These are phyloP conservation scores for Ambrosia hybrid DNA, from an alignment of 140 eudicot species.

Conservation along the genomic window DNA sequence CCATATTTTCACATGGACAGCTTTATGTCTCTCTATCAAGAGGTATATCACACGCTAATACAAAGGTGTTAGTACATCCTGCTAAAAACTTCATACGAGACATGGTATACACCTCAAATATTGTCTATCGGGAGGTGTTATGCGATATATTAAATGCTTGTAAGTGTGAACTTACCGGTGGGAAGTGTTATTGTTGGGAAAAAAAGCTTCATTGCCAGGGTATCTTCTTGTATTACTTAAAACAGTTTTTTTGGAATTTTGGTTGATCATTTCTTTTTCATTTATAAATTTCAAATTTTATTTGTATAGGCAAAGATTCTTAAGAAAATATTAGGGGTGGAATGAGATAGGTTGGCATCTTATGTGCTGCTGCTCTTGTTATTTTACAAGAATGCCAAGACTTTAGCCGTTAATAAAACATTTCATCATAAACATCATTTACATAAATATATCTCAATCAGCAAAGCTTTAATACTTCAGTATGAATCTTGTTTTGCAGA, in stretches of 20 bases:
- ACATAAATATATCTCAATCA: neutral
- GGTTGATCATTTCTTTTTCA: neutral
- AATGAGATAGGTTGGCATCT: slow-evolving; percentile 91
- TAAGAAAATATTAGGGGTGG: slow-evolving; percentile 93
- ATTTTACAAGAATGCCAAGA: slow-evolving; percentile 76
- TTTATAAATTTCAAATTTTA: neutral
- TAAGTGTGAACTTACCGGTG: slow-evolving; percentile 38
- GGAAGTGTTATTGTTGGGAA: slow-evolving; percentile 87
- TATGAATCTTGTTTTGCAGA: slow-evolving; percentile 40
- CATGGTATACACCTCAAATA: no score
- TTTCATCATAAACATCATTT: neutral
- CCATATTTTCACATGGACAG: no score
- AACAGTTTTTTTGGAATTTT: slow-evolving; percentile 8
- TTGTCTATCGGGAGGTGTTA: no score
- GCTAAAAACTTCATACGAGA: no score
- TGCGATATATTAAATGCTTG: no score
- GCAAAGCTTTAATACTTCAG: neutral
- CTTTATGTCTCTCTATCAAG: no score
- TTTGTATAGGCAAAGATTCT: no score
- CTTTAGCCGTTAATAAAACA: slow-evolving; percentile 63
- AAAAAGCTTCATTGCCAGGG: slow-evolving; percentile 81
- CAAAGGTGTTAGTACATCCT: no score
- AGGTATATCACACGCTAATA: no score
- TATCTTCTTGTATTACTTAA: slow-evolving; percentile 22
- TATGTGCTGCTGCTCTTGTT: slow-evolving; percentile 92